Percentiles rank a stretch among this genome's conserved stretches.
phyloP scores from a whole-genome alignment of 306 rosid species.

The Medicago arabica region DNA sequence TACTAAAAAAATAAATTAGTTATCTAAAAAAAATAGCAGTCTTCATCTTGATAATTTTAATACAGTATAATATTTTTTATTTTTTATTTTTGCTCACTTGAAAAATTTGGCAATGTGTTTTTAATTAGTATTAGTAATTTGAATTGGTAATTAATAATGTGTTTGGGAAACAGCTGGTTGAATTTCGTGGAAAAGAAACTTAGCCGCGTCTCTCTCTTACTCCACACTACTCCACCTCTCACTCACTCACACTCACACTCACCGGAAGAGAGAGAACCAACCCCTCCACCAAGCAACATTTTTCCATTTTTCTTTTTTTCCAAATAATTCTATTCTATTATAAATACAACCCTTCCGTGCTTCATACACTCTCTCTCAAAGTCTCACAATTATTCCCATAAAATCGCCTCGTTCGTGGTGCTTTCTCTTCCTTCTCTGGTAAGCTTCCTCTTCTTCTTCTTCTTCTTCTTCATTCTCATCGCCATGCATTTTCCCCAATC shows the following conservation, averaged over 20 bases:
- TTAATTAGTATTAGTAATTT: too few species aligned
- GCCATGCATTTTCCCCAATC: not conserved
- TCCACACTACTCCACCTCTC: not conserved
- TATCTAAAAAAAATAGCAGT: too few species aligned
- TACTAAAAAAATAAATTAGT: too few species aligned
- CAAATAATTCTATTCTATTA: not conserved
- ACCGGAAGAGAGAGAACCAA: not conserved
- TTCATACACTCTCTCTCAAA: not conserved
- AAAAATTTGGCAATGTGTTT: too few species aligned
- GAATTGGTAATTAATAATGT: not conserved
- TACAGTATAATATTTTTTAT: too few species aligned
- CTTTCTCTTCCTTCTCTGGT: constrained; percentile 51
- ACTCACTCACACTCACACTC: not conserved
- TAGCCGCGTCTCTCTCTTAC: not conserved
- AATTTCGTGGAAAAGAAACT: not conserved
- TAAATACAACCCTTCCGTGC: not conserved
- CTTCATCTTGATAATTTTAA: too few species aligned
- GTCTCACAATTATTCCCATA: not conserved
- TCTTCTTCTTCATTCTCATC: constrained; percentile 1
- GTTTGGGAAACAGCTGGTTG: not conserved
- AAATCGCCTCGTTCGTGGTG: not conserved
- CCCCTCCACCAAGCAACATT: constrained; percentile 10
- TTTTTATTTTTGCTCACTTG: too few species aligned
- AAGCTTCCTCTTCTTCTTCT: constrained; percentile 39
- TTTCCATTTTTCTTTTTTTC: not conserved